Base-by-base conservation (phyloP, 2,329 filamentous ascomycete species). In the Alternaria atra region DNA sequence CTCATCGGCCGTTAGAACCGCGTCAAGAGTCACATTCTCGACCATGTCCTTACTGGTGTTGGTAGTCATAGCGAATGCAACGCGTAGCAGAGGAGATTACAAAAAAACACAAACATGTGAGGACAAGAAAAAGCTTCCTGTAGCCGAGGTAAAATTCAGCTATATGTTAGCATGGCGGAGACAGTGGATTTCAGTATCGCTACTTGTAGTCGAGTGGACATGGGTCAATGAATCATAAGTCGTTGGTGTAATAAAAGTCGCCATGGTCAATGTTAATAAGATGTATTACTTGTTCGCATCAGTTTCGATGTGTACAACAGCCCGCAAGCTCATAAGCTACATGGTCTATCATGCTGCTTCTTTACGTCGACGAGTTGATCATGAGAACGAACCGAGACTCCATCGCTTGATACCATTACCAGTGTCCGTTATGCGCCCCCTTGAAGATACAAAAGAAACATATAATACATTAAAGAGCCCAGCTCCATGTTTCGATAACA, bases 391-490 rank as follows among this genome's bases (percentile, higher is more conserved):
- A 29, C 51, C 39, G 17, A 34, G n/a, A 23, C 51, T 53, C 51
- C 39, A 44, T 53, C 39, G 37, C 39, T 44, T 43, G 17, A 32
- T 44, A 34, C 51, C 27, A 53, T 53, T 44, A 29, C 51, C 51
- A 50, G 9, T 35, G 35, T 17, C 30, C 46, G 30, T 37, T 50
- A n/a, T n/a, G 32, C 32, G 30, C 46, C 46, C 46, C 30, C 12
- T 50, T 50, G 30, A 30, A 37, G 13, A 50, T 50, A 37, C 34
- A 15, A 35, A 50, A 50, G 46, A 50, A 23, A 50, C n/a, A 50
- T n/a, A 25, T 6, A 23, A 34, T 13, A n/a, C 39, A 23, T 23
- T n/a, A 44, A 20, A 13, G 20, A 4, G 6, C 39, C 39, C 17
- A 32, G 20, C 29, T 27, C 17, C 13, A 43, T 53, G 17, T 15